These are phyloP conservation scores for Galerina marginata DNA, from an alignment of 768 basidiomycete genomes.

Conservation along the genomic window DNA sequence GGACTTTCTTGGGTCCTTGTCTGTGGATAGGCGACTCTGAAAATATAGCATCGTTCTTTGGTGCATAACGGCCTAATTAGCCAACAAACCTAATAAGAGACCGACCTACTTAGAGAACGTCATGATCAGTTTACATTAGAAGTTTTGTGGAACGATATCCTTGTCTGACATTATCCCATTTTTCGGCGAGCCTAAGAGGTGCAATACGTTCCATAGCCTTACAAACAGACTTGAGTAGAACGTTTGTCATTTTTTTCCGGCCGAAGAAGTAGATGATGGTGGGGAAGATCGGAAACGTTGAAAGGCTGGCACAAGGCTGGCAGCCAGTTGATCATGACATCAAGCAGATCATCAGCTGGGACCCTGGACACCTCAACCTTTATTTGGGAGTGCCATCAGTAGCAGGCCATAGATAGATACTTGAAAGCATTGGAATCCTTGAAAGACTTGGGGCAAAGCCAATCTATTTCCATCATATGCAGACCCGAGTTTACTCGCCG, in stretches of 20 bases:
- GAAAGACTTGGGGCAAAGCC: neutral
- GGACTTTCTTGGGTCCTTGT: slow-evolving; percentile 48
- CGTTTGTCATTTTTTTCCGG: slow-evolving; percentile 34
- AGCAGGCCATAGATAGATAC: neutral
- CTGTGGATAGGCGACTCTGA: slow-evolving; percentile 61
- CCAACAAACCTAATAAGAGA: slow-evolving; percentile 64
- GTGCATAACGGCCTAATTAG: slow-evolving; percentile 2
- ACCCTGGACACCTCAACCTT: neutral
- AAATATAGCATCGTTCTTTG: neutral
- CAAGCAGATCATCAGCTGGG: neutral
- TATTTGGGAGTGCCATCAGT: neutral
- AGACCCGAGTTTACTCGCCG: too few species aligned
- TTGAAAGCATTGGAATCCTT: neutral
- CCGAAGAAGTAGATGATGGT: neutral
- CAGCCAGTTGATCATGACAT: too few species aligned
- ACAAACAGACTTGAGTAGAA: slow-evolving; percentile 57
- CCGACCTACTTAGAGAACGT: slow-evolving; percentile 58
- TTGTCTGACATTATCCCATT: slow-evolving; percentile 90
- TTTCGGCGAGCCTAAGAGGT: slow-evolving; percentile 83
- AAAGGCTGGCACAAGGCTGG: too few species aligned
- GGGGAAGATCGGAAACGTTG: too few species aligned
- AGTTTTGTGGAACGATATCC: slow-evolving; percentile 3
- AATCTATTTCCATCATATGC: neutral
- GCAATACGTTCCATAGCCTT: slow-evolving; percentile 85
- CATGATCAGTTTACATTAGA: slow-evolving; percentile 14